Conservation (phyloP, 2,329 filamentous ascomycete genomes). For the Ascochyta rabiei region DNA sequence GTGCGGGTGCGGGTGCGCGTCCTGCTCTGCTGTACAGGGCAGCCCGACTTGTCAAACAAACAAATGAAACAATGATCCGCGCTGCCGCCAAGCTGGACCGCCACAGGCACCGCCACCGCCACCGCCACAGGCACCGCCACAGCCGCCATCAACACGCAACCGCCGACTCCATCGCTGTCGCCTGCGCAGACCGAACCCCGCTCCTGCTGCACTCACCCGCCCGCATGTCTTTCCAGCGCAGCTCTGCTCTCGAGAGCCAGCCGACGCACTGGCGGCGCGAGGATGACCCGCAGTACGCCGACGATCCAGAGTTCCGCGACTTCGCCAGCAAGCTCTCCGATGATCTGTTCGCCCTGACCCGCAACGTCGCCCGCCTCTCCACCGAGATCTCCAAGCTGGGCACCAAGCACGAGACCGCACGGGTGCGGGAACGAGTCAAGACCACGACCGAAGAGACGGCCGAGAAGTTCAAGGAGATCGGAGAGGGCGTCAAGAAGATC, state of each 20-base stretch:
- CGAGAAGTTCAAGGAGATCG: conserved; percentile 86
- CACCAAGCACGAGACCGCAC: conserved; percentile 87
- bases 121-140: conserved; percentile 33
- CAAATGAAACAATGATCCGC: conserved; percentile 18
- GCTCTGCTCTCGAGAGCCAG: conserved; percentile 83
- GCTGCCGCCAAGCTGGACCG: conserved; percentile 22
- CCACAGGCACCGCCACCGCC: conserved; percentile 28
- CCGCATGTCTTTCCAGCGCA: conserved; percentile 88
- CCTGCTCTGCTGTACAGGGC: conserved; percentile 10
- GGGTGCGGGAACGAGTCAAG: conserved; percentile 88
- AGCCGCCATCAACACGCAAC: conserved; percentile 21
- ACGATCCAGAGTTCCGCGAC: conserved; percentile 89
- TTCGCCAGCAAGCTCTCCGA: conserved; percentile 84
- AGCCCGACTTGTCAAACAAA: conserved; percentile 36
- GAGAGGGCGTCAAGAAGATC: conserved; percentile 91
- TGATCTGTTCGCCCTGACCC: conserved; percentile 86
- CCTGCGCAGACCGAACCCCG: neutral
- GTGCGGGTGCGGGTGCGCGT: conserved; percentile 33
- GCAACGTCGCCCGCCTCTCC: conserved; percentile 83
- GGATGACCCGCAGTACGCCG: conserved; percentile 77
- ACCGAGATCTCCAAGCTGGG: conserved; percentile 86
- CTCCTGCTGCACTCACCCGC: neutral
- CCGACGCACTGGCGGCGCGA: conserved; percentile 69
- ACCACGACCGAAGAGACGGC: conserved; percentile 85
- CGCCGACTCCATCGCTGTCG: neutral